Evolutionary conservation across 495 filamentous ascomycete species (phyloP), one percentile per base, ranked within the genome.

Genomic region (Chlorociboria aeruginascens): DNA sequence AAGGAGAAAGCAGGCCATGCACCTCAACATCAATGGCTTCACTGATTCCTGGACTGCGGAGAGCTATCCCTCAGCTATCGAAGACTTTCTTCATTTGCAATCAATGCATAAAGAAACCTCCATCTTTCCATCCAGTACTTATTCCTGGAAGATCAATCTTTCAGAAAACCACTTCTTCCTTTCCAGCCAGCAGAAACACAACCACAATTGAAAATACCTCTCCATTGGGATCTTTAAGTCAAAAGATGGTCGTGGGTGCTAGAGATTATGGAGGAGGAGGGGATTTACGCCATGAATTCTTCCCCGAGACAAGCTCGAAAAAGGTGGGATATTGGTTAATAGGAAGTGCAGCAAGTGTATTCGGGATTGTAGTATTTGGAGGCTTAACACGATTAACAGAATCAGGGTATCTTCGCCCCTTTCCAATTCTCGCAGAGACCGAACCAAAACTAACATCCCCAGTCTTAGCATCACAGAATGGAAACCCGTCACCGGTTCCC

Each of bases 381-480:
- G 92, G 92, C 2, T 69, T 98, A 45, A 98, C 92, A 25, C 72
- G 92, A 44, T 69, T 98, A 43, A 98, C 92, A 7, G 92, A 98
- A 67, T 98, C 92, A 50, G 92, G 90, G 86, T 95, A 79, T 49
- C 69, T 61, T 17, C 41, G 10, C 37, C 20, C 30, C 42, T 7
- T 4, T 4, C 10, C 10, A 31, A 11, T 32, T 3, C 14, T 20
- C 37, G 14, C 7, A 16, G 14, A 13, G 36, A 45, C 11, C 3
- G 4, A 2, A 1, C 1, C 11, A 20, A 36, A 25, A 7, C 41
- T 49, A 43, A 54, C 17, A 13, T 34, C 36, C 4, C 30, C 7
- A 95, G 89, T 39, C 77, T 98, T 52, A 95, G 88, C 66, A 98
- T 98, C 60, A 98, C 92, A 43, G 93, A 98, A 88, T 98, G 92